Evolutionary conservation across 2,329 filamentous ascomycete genomes (phyloP).

Genomic region (Penicillium sp.): DNA sequence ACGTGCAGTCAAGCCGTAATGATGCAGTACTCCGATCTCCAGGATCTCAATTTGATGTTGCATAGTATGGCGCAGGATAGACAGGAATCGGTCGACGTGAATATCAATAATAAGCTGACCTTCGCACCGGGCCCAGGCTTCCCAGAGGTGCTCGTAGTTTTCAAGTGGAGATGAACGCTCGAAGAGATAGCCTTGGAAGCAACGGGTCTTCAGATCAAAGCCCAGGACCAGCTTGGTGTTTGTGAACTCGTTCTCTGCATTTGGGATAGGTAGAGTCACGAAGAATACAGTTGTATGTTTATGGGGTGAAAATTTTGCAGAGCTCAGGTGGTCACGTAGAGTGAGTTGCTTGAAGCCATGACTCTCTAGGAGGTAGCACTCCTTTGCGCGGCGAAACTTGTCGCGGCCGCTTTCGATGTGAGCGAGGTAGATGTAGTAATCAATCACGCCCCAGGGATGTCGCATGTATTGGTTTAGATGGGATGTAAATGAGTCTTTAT

Average conservation of each 20-base stretch:
- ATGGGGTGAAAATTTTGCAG: background rate
- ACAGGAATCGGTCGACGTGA: slow-evolving; percentile 22
- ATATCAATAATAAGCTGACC: slow-evolving; percentile 25
- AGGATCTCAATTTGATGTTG: slow-evolving; percentile 15
- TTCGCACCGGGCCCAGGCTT: slow-evolving; percentile 5
- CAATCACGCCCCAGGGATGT: slow-evolving; percentile 34
- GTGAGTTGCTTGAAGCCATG: slow-evolving; percentile 26
- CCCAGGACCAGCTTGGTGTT: slow-evolving; percentile 30
- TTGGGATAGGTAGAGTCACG: slow-evolving; percentile 24
- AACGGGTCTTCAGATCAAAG: slow-evolving; percentile 24
- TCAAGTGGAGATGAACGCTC: slow-evolving; percentile 24
- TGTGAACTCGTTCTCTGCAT: slow-evolving; percentile 14
- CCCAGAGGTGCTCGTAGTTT: slow-evolving; percentile 30
- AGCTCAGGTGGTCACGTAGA: slow-evolving; percentile 21
- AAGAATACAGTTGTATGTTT: slow-evolving; percentile 7
- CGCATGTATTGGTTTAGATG: background rate
- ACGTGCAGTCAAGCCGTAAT: slow-evolving; percentile 18
- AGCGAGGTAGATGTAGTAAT: slow-evolving; percentile 35
- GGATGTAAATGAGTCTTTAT: background rate
- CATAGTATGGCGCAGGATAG: slow-evolving; percentile 24
- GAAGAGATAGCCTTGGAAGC: slow-evolving; percentile 29
- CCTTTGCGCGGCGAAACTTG: slow-evolving; percentile 15
- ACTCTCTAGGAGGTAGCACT: slow-evolving; percentile 28
- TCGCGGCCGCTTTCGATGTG: slow-evolving; percentile 25
- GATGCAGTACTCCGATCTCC: slow-evolving; percentile 27